phyloP scores from a whole-genome alignment of 345 rosid species.

The Xanthoceras sorbifolium region DNA sequence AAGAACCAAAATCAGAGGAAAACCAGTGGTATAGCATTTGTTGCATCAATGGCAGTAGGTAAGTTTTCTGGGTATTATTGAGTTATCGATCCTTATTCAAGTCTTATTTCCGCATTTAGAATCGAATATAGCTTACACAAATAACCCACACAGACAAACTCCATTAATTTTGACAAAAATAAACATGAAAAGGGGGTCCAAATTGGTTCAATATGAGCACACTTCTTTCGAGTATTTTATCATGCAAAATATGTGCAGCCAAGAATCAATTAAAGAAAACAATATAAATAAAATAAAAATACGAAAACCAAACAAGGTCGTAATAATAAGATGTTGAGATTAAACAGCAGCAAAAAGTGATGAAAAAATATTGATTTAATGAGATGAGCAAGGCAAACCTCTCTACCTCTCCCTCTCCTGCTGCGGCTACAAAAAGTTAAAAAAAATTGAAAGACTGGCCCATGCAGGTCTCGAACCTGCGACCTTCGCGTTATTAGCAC shows the following conservation, averaged over 20 bases:
- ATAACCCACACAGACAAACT: too few relatives aligned
- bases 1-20: too few relatives aligned
- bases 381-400: too few relatives aligned
- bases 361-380: too few relatives aligned
- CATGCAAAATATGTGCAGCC: neutral
- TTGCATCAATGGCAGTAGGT: too few relatives aligned
- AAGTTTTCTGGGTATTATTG: too few relatives aligned
- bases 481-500: slow-evolving; percentile 98
- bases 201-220: neutral
- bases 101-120: too few relatives aligned
- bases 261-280: neutral
- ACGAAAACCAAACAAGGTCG: neutral
- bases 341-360: neutral
- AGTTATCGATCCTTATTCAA: too few relatives aligned
- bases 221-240: neutral
- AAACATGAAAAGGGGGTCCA: neutral
- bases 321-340: neutral
- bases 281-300: too few relatives aligned
- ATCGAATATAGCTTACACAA: too few relatives aligned
- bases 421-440: neutral
- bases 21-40: too few relatives aligned
- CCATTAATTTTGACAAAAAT: neutral
- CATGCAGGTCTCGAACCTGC: slow-evolving; percentile 78
- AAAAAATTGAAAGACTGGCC: slow-evolving; percentile 36
- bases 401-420: too few relatives aligned